Conservation (phyloP, 2,329 filamentous ascomycete species). For the Zalaria obscura region DNA sequence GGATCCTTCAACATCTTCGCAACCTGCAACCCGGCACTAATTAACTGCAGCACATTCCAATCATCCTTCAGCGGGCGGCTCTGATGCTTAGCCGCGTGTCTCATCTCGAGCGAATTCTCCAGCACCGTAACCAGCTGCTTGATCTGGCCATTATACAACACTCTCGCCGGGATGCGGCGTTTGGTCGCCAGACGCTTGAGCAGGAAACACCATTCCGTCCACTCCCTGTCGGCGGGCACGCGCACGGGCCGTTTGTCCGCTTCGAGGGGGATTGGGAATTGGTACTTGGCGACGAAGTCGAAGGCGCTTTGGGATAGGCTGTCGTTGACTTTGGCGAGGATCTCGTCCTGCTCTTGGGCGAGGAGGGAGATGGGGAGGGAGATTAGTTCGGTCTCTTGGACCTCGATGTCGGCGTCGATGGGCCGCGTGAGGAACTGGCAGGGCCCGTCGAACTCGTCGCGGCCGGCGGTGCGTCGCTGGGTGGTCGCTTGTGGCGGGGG, state of each 20-base stretch:
- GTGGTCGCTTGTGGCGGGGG: constrained; percentile 10
- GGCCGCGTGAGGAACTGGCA: constrained; percentile 69
- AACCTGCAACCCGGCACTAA: constrained; percentile 76
- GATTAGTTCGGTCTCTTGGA: constrained; percentile 67
- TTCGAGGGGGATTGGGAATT: constrained; percentile 75
- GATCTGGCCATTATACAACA: constrained; percentile 76
- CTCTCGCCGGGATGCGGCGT: constrained; percentile 67
- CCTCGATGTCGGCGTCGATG: constrained; percentile 53
- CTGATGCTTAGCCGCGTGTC: constrained; percentile 72
- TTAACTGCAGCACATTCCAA: constrained; percentile 73
- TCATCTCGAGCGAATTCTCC: constrained; percentile 80
- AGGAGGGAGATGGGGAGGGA: constrained; percentile 71
- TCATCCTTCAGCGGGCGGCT: constrained; percentile 76
- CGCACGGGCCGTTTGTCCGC: constrained; percentile 68
- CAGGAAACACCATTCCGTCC: constrained; percentile 86
- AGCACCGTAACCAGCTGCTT: constrained; percentile 81
- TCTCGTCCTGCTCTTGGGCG: constrained; percentile 71
- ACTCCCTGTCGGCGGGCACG: constrained; percentile 64
- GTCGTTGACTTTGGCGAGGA: constrained; percentile 70
- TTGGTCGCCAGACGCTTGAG: constrained; percentile 77
- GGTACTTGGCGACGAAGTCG: constrained; percentile 83
- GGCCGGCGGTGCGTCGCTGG: constrained; percentile 61
- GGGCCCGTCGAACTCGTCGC: constrained; percentile 81
- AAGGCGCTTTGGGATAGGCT: constrained; percentile 73
- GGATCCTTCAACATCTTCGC: constrained; percentile 79